phyloP scores from a whole-genome alignment of 495 filamentous ascomycete species.

The Hypoxylon crocopeplum region DNA sequence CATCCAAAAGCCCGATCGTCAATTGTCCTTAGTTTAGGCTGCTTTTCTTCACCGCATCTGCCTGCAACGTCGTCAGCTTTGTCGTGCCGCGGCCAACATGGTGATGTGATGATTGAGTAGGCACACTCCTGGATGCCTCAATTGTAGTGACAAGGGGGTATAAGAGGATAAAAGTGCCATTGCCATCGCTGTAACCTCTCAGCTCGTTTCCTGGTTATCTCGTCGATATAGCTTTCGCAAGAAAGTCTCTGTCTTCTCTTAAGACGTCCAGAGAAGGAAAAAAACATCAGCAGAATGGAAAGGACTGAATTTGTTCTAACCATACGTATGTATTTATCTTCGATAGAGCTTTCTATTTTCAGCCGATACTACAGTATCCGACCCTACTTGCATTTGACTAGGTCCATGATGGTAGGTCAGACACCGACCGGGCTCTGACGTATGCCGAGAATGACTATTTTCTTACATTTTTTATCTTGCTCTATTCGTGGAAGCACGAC shows the following conservation, averaged over 20 bases:
- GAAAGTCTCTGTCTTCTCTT: too few species aligned
- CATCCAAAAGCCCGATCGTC: background rate
- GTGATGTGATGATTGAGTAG: background rate
- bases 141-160: too few species aligned
- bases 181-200: background rate
- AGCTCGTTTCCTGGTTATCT: too few species aligned
- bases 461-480: background rate
- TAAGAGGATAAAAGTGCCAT: too few species aligned
- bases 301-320: background rate
- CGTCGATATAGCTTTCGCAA: too few species aligned
- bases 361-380: background rate
- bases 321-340: background rate
- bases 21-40: background rate
- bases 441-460: constrained; percentile 13
- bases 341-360: constrained; percentile 6
- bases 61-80: constrained; percentile 1
- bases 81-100: background rate
- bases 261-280: too few species aligned
- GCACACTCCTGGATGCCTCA: background rate
- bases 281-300: too few species aligned
- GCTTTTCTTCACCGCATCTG: constrained; percentile 12
- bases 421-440: constrained; percentile 15
- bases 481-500: constrained; percentile 8
- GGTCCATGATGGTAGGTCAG: background rate
- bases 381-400: background rate